Evolutionary conservation across 495 filamentous ascomycete genomes (phyloP), one percentile per base, ranked within the genome.

Genomic region (Talaromyces proteolyticus): DNA sequence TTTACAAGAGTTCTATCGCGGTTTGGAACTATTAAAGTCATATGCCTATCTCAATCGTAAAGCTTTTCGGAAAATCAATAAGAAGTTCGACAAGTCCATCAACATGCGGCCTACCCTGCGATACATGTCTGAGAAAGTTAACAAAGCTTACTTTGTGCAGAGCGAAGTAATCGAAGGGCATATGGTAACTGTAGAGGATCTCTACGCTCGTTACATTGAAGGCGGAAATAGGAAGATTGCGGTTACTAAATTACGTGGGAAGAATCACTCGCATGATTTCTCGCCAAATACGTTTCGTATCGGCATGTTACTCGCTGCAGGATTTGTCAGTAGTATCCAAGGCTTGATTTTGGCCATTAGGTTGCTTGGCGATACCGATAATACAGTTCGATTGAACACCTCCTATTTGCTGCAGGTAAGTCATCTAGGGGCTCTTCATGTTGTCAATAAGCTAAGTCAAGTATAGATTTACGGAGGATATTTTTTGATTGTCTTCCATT

Each of bases 41-140:
- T 98, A 93, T 59, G 86, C 89, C 5, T 74, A 91, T 17, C 70
- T 96, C 12, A 98, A 98, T 59, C 77, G 87, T 43, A 93, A 88
- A 2, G 94, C 90, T 1, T 96, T 97, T 52, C 86, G 91, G 6
- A 98, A 98, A 64, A 91, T 98, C 60, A 97, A 93, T 66, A 98
- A 98, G 69, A 98, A 98, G 69, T 96, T 91, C 57, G 91, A 98
- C 70, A 97, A 97, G 65, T 79, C 82, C 5, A 79, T 89, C 46
- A 81, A 92, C 53, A 81, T 89, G 42, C 79, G 84, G 21, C 87
- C 88, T 2, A 78, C 85, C 6, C 76, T 85, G 55, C 77, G 86
- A 25, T 97, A 91, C 61, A 91, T 95, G 88, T 84, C 82, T 8
- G 93, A 96, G 53, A 91, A 89, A 59, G 88, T 97, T 47, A 91